Conservation (phyloP, 129 eudicot species). For the Smallanthus sonchifolius region DNA sequence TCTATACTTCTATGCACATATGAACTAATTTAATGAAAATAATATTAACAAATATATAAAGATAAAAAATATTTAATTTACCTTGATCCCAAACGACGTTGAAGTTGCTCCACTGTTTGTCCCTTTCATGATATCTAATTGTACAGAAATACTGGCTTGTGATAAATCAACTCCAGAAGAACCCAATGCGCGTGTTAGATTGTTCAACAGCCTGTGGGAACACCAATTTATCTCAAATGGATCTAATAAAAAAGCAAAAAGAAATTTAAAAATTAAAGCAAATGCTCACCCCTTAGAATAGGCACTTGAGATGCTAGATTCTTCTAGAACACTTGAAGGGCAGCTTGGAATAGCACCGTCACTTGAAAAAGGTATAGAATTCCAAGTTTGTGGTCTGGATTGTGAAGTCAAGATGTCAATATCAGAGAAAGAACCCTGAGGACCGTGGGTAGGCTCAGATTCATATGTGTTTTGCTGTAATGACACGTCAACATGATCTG, state of each 20-base stretch:
- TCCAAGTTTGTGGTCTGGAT: constrained; percentile 33
- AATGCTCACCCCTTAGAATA: constrained; percentile 76
- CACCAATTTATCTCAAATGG: constrained; percentile 18
- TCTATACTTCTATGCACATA: background rate
- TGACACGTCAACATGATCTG: constrained; percentile 40
- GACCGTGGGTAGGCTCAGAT: constrained; percentile 28
- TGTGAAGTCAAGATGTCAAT: constrained; percentile 44
- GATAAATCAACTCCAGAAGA: constrained; percentile 84
- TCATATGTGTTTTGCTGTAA: constrained; percentile 43
- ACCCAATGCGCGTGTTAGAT: constrained; percentile 51
- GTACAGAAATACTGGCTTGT: constrained; percentile 79
- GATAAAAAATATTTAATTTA: constrained; percentile 7
- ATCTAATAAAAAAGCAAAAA: background rate
- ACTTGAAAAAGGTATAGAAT: constrained; percentile 24
- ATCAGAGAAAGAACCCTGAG: constrained; percentile 43
- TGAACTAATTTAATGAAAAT: background rate
- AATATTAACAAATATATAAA: background rate
- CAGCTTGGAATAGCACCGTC: constrained; percentile 43
- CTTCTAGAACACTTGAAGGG: constrained; percentile 42
- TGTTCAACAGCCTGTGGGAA: constrained; percentile 56
- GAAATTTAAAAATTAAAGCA: background rate
- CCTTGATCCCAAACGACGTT: constrained; percentile 37
- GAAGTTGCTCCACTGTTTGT: constrained; percentile 29
- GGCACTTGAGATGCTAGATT: constrained; percentile 45
- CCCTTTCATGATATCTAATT: constrained; percentile 64